A percentile compares a stretch with the other conserved stretches of the same genome.
phyloP scores from a whole-genome alignment of 192 early-diverging fungal genomes.

The Umbelopsis isabellina region DNA sequence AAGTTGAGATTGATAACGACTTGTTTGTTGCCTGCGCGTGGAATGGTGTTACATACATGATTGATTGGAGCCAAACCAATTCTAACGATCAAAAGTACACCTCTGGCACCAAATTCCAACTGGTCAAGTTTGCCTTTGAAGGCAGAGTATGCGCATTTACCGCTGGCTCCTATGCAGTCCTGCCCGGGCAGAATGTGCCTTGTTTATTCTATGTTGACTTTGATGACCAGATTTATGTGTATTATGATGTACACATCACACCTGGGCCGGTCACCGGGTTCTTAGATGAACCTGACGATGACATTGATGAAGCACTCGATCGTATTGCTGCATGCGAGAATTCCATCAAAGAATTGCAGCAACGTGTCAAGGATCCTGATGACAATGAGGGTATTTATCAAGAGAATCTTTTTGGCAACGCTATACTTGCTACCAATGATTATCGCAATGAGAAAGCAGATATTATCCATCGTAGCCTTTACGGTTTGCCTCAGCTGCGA shows the following conservation, averaged over 20 bases:
- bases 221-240: slow-evolving; percentile 63
- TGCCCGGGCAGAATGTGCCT: slow-evolving; percentile 52
- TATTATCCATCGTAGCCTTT: slow-evolving; percentile 41
- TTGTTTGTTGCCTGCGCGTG: slow-evolving; percentile 62
- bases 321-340: slow-evolving; percentile 31
- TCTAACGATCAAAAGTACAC: slow-evolving; percentile 20
- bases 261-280: slow-evolving; percentile 49
- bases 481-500: slow-evolving; percentile 30
- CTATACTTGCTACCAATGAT: neutral
- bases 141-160: slow-evolving; percentile 61
- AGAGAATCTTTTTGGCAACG: neutral
- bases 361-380: slow-evolving; percentile 6
- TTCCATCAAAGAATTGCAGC: slow-evolving; percentile 12
- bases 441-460: slow-evolving; percentile 29
- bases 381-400: neutral
- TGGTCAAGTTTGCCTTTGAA: slow-evolving; percentile 60
- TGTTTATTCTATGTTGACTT: slow-evolving; percentile 66
- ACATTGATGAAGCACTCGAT: slow-evolving; percentile 40
- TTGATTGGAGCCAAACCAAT: slow-evolving; percentile 47
- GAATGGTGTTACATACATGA: slow-evolving; percentile 61
- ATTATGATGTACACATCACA: slow-evolving; percentile 56
- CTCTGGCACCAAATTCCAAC: slow-evolving; percentile 42
- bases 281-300: slow-evolving; percentile 47
- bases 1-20: slow-evolving; percentile 38
- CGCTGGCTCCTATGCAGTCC: slow-evolving; percentile 56